Evolutionary conservation across 345 rosid species (phyloP), one percentile per base, ranked within the genome.

Genomic region (Limnanthes douglasii): DNA sequence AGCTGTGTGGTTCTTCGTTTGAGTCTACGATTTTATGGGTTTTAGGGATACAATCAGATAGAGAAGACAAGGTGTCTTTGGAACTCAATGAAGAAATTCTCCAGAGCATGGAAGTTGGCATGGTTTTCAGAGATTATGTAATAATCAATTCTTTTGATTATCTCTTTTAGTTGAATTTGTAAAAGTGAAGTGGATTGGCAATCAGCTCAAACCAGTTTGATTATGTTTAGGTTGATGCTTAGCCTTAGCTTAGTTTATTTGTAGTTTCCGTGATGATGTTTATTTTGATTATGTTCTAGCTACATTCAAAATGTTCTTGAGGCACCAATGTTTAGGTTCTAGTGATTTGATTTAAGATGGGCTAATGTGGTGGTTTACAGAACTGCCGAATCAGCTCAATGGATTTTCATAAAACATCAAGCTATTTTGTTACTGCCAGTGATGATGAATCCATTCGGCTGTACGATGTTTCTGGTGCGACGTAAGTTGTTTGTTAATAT

Each of bases 371-470:
- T 16, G 41, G 22, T 34, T 11, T 12, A 26, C 71, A 84, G 95
- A 74, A 59, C 48, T 76, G 92, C 34, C 69, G 82, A 58, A 80
- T 83, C 39, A 90, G 94, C 64, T 90, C 95, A 5, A 72, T 90
- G 71, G 95, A 90, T 51, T 84, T 84, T 42, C 95, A 84, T 60
- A 85, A 71, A 60, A 46, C 84, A 0, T 75, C 86, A 4, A 77
- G 60, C 50, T 80, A 70, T 56, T 54, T 90, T 65, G 98, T 90
- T 37, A 90, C 94, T 41, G 98, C 95, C 23, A 90, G 98, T 36
- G 96, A 84, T 46, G 98, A 90, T 50, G 98, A 90, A 57, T 80
- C 95, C 3, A 80, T 90, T 46, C 98, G 95, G 37, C 82, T 83
- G 10, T 78, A 74, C 21, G 94, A 80, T 50, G 85, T 78, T 32